Evolutionary conservation across 73 alveolate species (phyloP).

Genomic region (Tetrahymena elliotti): DNA sequence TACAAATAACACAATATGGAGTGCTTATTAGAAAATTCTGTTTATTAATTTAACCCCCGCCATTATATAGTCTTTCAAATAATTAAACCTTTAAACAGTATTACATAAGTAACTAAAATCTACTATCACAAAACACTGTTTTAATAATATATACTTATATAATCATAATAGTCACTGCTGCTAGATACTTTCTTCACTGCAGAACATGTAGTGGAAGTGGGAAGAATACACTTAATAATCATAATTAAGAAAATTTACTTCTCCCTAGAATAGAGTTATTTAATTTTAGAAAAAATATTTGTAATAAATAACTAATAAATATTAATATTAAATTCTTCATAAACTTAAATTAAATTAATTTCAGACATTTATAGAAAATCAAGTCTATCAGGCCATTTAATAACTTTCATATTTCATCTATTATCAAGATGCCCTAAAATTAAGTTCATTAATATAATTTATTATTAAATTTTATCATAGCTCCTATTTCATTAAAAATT

Average conservation of each 20-base stretch:
- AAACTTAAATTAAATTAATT: no score
- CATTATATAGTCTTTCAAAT: not conserved
- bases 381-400: not conserved
- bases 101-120: not conserved
- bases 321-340: no score
- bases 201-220: not conserved
- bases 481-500: no score
- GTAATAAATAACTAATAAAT: not conserved
- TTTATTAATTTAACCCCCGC: not conserved
- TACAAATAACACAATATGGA: not conserved
- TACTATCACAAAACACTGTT: not conserved
- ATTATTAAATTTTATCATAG: not conserved
- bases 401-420: not conserved
- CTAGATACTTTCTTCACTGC: not conserved
- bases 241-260: not conserved
- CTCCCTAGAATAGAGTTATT: not conserved
- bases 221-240: not conserved
- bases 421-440: not conserved
- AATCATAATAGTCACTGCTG: not conserved
- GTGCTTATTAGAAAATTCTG: not conserved
- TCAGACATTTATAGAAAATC: not conserved
- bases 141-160: not conserved
- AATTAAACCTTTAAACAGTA: not conserved
- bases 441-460: not conserved
- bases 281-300: not conserved